Base-by-base conservation (phyloP, 352 stramenopile genomes). In the Pythium dissotocum region DNA sequence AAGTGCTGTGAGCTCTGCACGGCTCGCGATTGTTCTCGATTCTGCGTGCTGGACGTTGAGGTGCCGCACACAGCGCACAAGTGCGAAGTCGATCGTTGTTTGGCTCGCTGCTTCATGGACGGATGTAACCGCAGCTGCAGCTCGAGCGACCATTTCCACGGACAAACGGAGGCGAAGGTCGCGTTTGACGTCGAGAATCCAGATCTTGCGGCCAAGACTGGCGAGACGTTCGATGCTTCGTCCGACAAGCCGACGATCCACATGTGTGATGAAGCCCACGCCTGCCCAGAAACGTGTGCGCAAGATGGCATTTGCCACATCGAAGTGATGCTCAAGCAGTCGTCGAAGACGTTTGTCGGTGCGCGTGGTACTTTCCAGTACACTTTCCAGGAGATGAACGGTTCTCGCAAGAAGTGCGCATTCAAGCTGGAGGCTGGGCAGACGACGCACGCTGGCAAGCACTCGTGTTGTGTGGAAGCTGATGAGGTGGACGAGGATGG, bases 371-470 rank as follows among this genome's bases (percentile, higher is more conserved):
- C 67, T 2, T 92, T 94, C 51, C 72, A 87, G 49, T 94, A 90
- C 63, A 89, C 76, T 2, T 86, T 82, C 33, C 80, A 94, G 66
- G 86, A 92, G 58, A 94, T 94, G 84, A 94, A 93, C 65, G 85
- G 84, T 0, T 74, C 74, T 16, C 80, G 81, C 9, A 90, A 90
- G 64, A 89, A 89, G 48, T 94, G 84, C 51, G 65, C 64, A 0
- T 66, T 67, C 35, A 65, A 75, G 52, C 36, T 94, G 14, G 61
- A 56, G 24, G 62, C 79, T 0, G 74, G 74, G 10, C 72, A 89
- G 55, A 72, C 78, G 35, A 78, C 71, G 21, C 84, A 92, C 38
- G 33, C 65, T 0, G 79, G 74, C 1, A 14, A 54, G 0, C 86
- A 94, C 59, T 74, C 75, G 26, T 94, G 86, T 55, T 66, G 82